These are phyloP conservation scores for Penicillium chermesinum DNA, from an alignment of 495 filamentous ascomycete genomes.

Conservation along the genomic window DNA sequence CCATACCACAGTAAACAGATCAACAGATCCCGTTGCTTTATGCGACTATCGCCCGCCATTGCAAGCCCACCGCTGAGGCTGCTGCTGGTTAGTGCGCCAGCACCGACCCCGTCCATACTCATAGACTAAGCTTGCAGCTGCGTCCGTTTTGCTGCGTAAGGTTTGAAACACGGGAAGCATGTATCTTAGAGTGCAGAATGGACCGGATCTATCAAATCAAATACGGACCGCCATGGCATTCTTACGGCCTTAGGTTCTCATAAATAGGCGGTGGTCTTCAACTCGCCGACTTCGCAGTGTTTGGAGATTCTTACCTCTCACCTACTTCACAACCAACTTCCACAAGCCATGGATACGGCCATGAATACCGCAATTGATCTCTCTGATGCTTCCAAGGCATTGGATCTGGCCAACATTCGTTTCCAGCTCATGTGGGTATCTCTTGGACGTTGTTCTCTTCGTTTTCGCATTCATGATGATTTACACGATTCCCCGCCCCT, in stretches of 20 bases:
- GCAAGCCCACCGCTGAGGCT: too few relatives aligned
- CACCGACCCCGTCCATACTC: too few relatives aligned
- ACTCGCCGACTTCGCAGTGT: constrained; percentile 18
- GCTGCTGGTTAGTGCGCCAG: too few relatives aligned
- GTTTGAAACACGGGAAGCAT: not conserved
- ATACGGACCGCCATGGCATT: not conserved
- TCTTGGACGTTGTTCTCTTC: not conserved
- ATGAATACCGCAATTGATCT: constrained; percentile 94
- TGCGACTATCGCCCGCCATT: too few relatives aligned
- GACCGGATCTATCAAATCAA: not conserved
- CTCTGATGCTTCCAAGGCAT: constrained; percentile 71
- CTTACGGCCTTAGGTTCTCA: not conserved
- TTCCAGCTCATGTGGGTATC: constrained; percentile 82
- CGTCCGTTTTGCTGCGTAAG: not conserved
- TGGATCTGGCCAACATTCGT: constrained; percentile 89
- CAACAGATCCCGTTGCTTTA: too few relatives aligned
- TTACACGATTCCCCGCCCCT: constrained; percentile 1
- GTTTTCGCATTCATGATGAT: not conserved
- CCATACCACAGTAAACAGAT: too few relatives aligned
- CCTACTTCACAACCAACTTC: constrained; percentile 6
- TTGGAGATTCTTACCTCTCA: constrained; percentile 3
- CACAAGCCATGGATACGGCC: constrained; percentile 69
- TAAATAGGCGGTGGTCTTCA: not conserved
- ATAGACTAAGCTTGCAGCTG: not conserved
- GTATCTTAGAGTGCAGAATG: not conserved